Percentiles rank a stretch among this genome's conserved stretches.
These are phyloP conservation scores for Moesziomyces sp. DNA, from an alignment of 1,284 basidiomycete genomes.

Conservation along the genomic window DNA sequence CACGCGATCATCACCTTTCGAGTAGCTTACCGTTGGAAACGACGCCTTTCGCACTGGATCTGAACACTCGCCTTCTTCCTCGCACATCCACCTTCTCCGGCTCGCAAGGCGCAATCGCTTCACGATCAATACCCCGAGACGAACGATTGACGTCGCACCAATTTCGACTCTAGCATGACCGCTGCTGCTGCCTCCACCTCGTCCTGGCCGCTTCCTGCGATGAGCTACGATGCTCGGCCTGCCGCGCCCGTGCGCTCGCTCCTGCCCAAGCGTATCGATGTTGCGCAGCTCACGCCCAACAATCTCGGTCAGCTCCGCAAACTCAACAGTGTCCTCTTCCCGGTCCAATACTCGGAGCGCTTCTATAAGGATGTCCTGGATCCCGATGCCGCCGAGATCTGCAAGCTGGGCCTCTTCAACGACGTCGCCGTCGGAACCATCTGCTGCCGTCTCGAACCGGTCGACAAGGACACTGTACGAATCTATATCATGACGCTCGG, in stretches of 20 bases:
- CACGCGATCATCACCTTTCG: slow-evolving; percentile 4
- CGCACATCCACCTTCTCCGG: no score
- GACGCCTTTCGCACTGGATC: no score
- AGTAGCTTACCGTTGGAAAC: no score
- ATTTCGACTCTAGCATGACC: slow-evolving; percentile 17
- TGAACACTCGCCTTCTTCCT: no score
- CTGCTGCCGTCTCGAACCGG: slow-evolving; percentile 65
- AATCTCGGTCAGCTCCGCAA: slow-evolving; percentile 65
- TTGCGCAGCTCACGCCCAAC: slow-evolving; percentile 63
- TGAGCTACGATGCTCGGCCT: slow-evolving; percentile 46
- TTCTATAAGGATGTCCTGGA: slow-evolving; percentile 63
- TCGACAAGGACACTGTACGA: slow-evolving; percentile 45
- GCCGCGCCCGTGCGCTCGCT: slow-evolving; percentile 41
- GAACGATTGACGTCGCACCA: not conserved
- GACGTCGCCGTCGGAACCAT: slow-evolving; percentile 69
- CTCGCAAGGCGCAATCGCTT: not conserved
- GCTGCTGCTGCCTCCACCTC: slow-evolving; percentile 7
- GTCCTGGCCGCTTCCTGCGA: slow-evolving; percentile 45
- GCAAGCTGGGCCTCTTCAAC: slow-evolving; percentile 68
- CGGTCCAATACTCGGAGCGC: slow-evolving; percentile 60
- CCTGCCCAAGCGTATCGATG: slow-evolving; percentile 41
- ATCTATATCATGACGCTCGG: slow-evolving; percentile 70
- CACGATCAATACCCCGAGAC: not conserved
- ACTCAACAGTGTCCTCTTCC: slow-evolving; percentile 65
- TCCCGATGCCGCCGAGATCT: slow-evolving; percentile 52